phyloP scores from a whole-genome alignment of 2,329 filamentous ascomycete genomes.

The Fusarium bulbicola region DNA sequence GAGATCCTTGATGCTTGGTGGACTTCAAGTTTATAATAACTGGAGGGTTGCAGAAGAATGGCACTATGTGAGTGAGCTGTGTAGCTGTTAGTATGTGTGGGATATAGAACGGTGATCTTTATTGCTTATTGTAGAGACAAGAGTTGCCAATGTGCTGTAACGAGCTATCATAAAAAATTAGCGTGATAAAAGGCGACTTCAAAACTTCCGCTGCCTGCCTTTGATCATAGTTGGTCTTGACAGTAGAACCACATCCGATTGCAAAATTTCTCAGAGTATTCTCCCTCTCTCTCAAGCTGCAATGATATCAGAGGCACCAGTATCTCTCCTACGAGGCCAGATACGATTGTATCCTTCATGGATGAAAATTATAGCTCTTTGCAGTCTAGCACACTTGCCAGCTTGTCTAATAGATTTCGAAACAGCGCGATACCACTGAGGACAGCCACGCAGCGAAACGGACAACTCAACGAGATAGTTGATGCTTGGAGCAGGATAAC shows the following conservation, averaged over 20 bases:
- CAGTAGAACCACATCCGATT: slow-evolving; percentile 24
- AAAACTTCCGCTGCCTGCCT: slow-evolving; percentile 36
- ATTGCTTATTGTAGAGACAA: slow-evolving; percentile 33
- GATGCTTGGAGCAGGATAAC: background rate
- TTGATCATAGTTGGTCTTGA: slow-evolving; percentile 22
- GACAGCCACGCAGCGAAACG: background rate
- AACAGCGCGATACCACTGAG: slow-evolving; percentile 40
- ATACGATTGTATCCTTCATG: slow-evolving; percentile 22
- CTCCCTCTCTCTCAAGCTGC: slow-evolving; percentile 30
- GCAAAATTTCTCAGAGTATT: slow-evolving; percentile 25
- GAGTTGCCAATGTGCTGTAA: slow-evolving; percentile 32
- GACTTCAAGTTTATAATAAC: slow-evolving; percentile 27
- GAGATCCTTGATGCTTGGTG: slow-evolving; percentile 12
- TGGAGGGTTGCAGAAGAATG: slow-evolving; percentile 19
- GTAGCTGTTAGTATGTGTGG: background rate
- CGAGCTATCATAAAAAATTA: slow-evolving; percentile 32
- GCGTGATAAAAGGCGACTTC: slow-evolving; percentile 20
- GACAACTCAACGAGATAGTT: background rate
- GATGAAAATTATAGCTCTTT: slow-evolving; percentile 33
- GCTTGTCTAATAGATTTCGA: too few relatives aligned
- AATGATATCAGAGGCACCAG: slow-evolving; percentile 21
- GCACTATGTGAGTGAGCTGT: slow-evolving; percentile 21
- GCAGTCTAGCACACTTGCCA: background rate
- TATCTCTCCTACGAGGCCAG: slow-evolving; percentile 9
- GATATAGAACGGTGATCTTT: too few relatives aligned